Conservation (phyloP, 352 stramenopile species). For the Phytophthora kernoviae region DNA sequence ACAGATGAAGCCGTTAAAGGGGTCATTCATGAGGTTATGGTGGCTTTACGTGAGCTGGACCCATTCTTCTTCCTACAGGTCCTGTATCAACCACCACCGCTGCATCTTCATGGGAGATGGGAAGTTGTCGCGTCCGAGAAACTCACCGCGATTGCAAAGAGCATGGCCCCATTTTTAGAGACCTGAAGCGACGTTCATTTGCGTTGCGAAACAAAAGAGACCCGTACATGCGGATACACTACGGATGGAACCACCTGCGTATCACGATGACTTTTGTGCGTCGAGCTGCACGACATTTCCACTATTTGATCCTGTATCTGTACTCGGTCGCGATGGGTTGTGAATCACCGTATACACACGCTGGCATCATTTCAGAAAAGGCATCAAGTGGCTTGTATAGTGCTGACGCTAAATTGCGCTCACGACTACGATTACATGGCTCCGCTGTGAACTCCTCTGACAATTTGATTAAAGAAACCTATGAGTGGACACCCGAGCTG, state of each 20-base stretch:
- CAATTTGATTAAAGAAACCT: constrained; percentile 43
- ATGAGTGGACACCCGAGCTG: constrained; percentile 47
- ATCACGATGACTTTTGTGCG: constrained; percentile 28
- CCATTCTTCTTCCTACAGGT: constrained; percentile 51
- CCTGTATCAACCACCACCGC: constrained; percentile 43
- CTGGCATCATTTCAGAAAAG: constrained; percentile 27
- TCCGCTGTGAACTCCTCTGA: constrained; percentile 20
- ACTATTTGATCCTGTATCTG: constrained; percentile 48
- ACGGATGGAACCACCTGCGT: constrained; percentile 36
- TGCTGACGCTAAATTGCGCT: constrained; percentile 16
- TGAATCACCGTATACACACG: constrained; percentile 19
- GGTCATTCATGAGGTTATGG: constrained; percentile 39
- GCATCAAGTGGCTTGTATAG: constrained; percentile 16
- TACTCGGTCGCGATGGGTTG: constrained; percentile 51
- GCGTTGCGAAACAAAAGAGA: constrained; percentile 29
- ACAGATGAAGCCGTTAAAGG: constrained; percentile 24
- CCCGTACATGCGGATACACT: constrained; percentile 5
- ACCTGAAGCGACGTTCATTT: constrained; percentile 26
- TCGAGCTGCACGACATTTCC: constrained; percentile 41
- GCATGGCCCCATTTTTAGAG: constrained; percentile 29
- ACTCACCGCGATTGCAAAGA: constrained; percentile 22
- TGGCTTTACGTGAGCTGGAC: constrained; percentile 31
- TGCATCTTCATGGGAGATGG: constrained; percentile 16
- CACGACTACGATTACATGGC: constrained; percentile 11
- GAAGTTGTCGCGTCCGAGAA: constrained; percentile 24